Base-by-base conservation (phyloP, 192 early-diverging fungal genomes). In the Coemansia sp. region DNA sequence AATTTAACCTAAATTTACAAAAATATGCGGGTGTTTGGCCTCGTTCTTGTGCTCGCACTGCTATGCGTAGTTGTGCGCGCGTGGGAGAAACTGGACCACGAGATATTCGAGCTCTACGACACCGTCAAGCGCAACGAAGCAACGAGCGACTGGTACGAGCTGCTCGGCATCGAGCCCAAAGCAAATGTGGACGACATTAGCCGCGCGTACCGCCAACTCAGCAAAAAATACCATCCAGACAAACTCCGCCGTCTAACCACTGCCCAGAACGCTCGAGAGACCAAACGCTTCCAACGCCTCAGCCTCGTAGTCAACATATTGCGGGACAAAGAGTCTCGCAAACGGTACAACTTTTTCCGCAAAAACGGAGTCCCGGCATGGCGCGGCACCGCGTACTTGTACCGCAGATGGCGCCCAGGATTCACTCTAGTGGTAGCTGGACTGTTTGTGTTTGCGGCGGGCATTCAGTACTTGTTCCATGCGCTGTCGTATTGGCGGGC, bases 41-140 rank as follows among this genome's bases (percentile, higher is more conserved):
- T 51, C 4, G 10, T 59, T 15, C 34, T 79, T 25, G 48, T 44
- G 21, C 17, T 69, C 46, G 48, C 55, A 15, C 11, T 69, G 23
- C 46, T 74, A 5, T 21, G 48, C 11, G 46, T 50, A 3, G 22
- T 57, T n/a, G 57, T 25, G 0, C 34, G n/a, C 4, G 74, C 75
- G 2, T 84, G 78, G 78, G 78, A 76, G 62, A 63, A 84, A 82
- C 84, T 84, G 19, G 90, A 92, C 69, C 87, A 89, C 71, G 89
- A 90, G 69, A 92, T 92, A 61, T 92, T 92, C 75, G 89, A 90
- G 82, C 85, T 92, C 57, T 85, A 88, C 40, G 90, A 92, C 72
- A 84, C 85, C 26, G 72, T 92, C 51, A 87, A 89, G 68, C 83
- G 78, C 55, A 84, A 72, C 64, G 72, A 83, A 82, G 78, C 36